Base-by-base conservation (phyloP, 495 filamentous ascomycete genomes). In the Pseudoneurospora amorphoporcata region DNA sequence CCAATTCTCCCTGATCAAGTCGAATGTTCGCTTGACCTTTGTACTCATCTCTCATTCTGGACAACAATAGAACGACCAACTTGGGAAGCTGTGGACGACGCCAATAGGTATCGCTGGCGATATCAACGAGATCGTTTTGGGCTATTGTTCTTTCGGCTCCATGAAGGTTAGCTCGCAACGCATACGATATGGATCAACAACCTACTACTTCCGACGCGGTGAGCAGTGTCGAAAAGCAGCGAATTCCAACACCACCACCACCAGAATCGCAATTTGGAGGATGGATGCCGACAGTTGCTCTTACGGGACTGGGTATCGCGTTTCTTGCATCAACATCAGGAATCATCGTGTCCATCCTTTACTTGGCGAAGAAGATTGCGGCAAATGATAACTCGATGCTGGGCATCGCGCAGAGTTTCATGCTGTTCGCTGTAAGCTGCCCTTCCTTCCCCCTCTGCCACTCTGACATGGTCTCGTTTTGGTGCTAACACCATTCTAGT, bases 331-430 rank as follows among this genome's bases (percentile, higher is more conserved):
- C 53, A 65, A 65, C 53, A 37, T 35, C 53, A 17, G 53, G 53
- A 32, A 65, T 65, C 53, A 23, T 65, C 2, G 53, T 65, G 14
- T 65, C 53, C 12, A 65, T 65, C 6, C 53, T 65, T 17, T 65
- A 65, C 29, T 65, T 65, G 53, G 29, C 53, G 23, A 65, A 65
- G 29, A 65, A 65, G 29, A 65, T 65, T 65, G 29, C 53, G 3
- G 53, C 53, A 65, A 65, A 65, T 5, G n/a, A 19, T 2, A 71
- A 38, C 12, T 43, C 42, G 6, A 53, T 69, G 12, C 61, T 53
- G 12, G 73, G 47, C 4, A 70, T 75, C 37, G 69, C 71, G 42
- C 75, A 76, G 9, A 71, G 73, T 39, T 73, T 76, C 40, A 70
- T 73, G 7, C 35, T 75, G 32, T 76, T 75, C 58, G 41, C 75